Evolutionary conservation across 208 protist genomes (phyloP), one percentile per base, ranked within the genome.

Genomic region (Giardia muris): DNA sequence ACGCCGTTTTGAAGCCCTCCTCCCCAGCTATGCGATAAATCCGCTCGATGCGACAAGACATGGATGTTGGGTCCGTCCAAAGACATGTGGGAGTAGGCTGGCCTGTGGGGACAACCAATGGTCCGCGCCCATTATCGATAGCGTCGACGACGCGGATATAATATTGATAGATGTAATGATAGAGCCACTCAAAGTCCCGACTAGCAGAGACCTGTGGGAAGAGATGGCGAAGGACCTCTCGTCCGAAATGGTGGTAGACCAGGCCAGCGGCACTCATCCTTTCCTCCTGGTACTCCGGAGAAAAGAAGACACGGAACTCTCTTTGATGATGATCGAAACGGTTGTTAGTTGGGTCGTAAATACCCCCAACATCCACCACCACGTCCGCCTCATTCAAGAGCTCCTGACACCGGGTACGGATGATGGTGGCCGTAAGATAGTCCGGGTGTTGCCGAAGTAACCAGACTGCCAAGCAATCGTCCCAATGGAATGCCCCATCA

Each of bases 121-220:
- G 10, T 30, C 30, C 57, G 10, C 10, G 19, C 57, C 57, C 57
- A 30, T 76, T 76, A 30, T 76, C 57, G 19, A 76, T 30, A 76
- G 57, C 57, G 57, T 76, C 57, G 30, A 76, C 57, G 19, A 76
- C 57, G 57, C 57, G 57, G 57, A 76, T 76, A 76, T 76, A 76
- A 30, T 76, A 39, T 10, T 76, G 19, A 76, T 76, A 76, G 19
- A 76, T 30, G 30, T 76, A 76, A 30, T 76, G 57, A 76, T 76
- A 76, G 57, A 76, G 57, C 10, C 10, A 76, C 57, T 76, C 57
- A 76, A 76, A 30, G 19, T 76, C 57, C 30, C 19, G 10, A 30
- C 19, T 10, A 10, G 19, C 57, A 30, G 10, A 10, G 10, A 76
- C 10, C 10, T 30, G 57, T 30, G 57, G 57, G 57, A 76, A 76